phyloP scores from a whole-genome alignment of 345 rosid genomes.

The Fremontodendron californicum region DNA sequence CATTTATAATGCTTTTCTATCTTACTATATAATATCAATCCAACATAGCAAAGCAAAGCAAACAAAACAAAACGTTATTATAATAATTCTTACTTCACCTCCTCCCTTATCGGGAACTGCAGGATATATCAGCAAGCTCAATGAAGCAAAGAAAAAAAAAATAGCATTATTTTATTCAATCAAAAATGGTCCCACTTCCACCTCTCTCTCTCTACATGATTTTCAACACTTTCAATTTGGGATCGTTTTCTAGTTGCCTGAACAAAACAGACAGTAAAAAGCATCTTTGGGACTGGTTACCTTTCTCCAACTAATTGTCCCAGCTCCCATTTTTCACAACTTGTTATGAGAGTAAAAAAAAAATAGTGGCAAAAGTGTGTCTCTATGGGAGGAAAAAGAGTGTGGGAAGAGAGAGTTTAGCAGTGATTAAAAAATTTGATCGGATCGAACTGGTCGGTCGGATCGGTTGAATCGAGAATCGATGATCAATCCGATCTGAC shows the following conservation, averaged over 20 bases:
- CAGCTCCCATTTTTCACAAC: background rate
- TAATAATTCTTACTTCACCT: slow-evolving; percentile 13
- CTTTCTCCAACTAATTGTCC: background rate
- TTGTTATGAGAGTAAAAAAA: background rate
- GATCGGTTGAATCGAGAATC: too few relatives aligned
- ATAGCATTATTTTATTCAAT: background rate
- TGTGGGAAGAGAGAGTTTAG: background rate
- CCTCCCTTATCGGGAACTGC: slow-evolving; percentile 33
- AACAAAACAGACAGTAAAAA: slow-evolving; percentile 2
- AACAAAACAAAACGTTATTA: background rate
- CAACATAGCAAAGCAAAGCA: background rate
- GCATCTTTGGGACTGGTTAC: background rate
- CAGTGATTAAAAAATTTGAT: too few relatives aligned
- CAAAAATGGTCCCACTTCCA: slow-evolving; percentile 17
- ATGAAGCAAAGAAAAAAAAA: background rate
- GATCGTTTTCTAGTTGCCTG: slow-evolving; percentile 16
- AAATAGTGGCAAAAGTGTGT: background rate
- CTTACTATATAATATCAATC: background rate
- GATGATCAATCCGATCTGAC: too few relatives aligned
- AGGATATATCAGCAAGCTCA: background rate
- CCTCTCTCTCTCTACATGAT: slow-evolving; percentile 1
- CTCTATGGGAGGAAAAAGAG: background rate
- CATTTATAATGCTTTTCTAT: slow-evolving; percentile 9
- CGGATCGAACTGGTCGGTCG: too few relatives aligned
- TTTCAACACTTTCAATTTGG: slow-evolving; percentile 4